A percentile compares a stretch with the other conserved stretches of the same genome.
These are phyloP conservation scores for Clonostachys rhizophaga DNA, from an alignment of 2,329 filamentous ascomycete species.

Conservation along the genomic window DNA sequence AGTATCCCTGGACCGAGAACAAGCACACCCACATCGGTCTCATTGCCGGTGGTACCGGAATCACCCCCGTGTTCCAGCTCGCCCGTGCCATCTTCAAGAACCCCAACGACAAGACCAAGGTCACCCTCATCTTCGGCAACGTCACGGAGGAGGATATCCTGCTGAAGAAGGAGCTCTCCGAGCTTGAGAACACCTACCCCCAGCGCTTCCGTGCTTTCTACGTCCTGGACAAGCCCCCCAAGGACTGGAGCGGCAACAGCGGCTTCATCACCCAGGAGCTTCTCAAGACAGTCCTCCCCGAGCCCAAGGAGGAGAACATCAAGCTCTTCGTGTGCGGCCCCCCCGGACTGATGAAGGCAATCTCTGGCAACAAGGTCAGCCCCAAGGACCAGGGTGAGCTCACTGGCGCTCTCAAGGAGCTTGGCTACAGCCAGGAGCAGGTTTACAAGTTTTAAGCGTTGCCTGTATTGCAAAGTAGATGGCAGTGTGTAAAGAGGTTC, in stretches of 20 bases:
- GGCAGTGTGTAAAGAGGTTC: too few species aligned
- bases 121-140: conserved; percentile 93
- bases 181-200: conserved; percentile 92
- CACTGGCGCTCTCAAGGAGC: conserved; percentile 72
- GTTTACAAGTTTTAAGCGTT: conserved; percentile 81
- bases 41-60: conserved; percentile 92
- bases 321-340: conserved; percentile 97
- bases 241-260: conserved; percentile 71
- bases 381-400: conserved; percentile 95
- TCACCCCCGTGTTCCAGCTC: conserved; percentile 98
- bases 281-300: conserved; percentile 89
- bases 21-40: conserved; percentile 88
- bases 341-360: conserved; percentile 86
- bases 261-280: conserved; percentile 88
- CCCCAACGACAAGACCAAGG: conserved; percentile 94
- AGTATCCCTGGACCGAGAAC: conserved; percentile 86
- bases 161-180: conserved; percentile 76
- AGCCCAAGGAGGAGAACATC: conserved; percentile 86
- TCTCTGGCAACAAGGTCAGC: conserved; percentile 85
- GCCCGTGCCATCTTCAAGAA: conserved; percentile 90
- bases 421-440: conserved; percentile 69
- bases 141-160: conserved; percentile 86
- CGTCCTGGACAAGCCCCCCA: conserved; percentile 78
- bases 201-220: conserved; percentile 96
- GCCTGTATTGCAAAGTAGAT: too few species aligned